Conservation (phyloP, 2,329 filamentous ascomycete species). For the Aspergillus jensenii region DNA sequence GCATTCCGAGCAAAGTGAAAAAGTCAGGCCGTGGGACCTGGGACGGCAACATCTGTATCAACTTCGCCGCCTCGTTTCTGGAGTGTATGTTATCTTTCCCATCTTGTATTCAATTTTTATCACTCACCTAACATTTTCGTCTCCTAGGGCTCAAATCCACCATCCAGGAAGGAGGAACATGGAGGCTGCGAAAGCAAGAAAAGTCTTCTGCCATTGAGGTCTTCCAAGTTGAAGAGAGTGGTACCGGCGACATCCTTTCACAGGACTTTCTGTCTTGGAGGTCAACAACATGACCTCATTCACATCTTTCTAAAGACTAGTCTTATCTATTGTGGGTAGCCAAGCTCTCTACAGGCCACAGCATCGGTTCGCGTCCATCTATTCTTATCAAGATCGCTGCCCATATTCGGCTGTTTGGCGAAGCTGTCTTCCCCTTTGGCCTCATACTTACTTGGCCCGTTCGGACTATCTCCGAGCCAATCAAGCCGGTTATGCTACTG, state of each 20-base stretch:
- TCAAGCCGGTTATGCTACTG: not conserved
- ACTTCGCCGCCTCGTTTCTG: constrained; percentile 77
- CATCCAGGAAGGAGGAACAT: constrained; percentile 69
- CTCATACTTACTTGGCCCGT: not conserved
- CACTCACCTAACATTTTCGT: not conserved
- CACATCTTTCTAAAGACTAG: not conserved
- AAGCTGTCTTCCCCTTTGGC: not conserved
- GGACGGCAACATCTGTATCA: constrained; percentile 93
- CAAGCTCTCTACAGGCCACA: not conserved
- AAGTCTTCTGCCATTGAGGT: constrained; percentile 69
- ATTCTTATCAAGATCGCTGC: not conserved
- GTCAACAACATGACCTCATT: constrained; percentile 10
- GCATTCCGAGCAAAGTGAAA: constrained; percentile 74
- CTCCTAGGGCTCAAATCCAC: constrained; percentile 60
- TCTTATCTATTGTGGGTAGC: not conserved
- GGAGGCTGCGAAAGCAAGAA: constrained; percentile 70
- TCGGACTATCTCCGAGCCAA: not conserved
- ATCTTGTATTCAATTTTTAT: not conserved
- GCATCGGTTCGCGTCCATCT: not conserved
- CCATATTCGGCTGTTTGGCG: not conserved
- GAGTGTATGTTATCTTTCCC: constrained; percentile 58
- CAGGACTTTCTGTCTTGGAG: constrained; percentile 76
- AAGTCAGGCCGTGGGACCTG: constrained; percentile 66
- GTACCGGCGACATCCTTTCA: constrained; percentile 74
- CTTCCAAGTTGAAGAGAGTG: constrained; percentile 69